Base-by-base conservation (phyloP, 192 early-diverging fungal species). In the Chytriomyces hyalinus region DNA sequence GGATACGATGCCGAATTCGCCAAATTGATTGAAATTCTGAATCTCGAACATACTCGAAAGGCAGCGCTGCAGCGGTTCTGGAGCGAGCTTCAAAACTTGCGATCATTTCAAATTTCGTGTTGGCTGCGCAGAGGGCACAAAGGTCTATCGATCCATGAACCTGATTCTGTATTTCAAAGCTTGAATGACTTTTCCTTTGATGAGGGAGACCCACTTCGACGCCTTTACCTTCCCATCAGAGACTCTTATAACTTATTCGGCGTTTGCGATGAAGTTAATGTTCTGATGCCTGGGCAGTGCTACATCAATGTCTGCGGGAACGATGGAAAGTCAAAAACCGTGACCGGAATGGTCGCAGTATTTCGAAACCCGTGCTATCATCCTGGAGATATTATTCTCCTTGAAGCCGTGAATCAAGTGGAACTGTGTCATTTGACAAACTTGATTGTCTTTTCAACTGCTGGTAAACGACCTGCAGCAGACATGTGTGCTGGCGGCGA, bases 291-390 rank as follows among this genome's bases (percentile, higher is more conserved):
- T 22, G 77, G 71, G 4, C n/a, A 79, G 47, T 80, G 77, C 43
- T 72, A 49, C 61, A 61, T 80, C 3, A 11, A 65, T 44, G 65
- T 67, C 22, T 9, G 17, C 7, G 69, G 22, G 24, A 28, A 36
- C 9, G 61, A 62, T 20, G 68, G 70, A 8, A 50, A 15, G 17
- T 11, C 43, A 6, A n/a, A 20, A 28, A 46, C 48, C 22, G 11
- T 81, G 22, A 51, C n/a, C 11, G 80, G 80, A 17, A 77, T 49
- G 6, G 77, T 81, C 6, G 59, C 71, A 15, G 62, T 81, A 4
- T 28, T 60, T 47, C 64, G 80, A 36, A 78, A 78, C 69, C 80
- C 80, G 2, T 81, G 75, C 53, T 81, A 81, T 53, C 80, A 81
- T 73, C 77, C 80, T 17, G 69, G 69, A 36, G 80, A 81, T 61